phyloP scores from a whole-genome alignment of 176 grass and related monocot species.

The Puccinellia tenuiflora region DNA sequence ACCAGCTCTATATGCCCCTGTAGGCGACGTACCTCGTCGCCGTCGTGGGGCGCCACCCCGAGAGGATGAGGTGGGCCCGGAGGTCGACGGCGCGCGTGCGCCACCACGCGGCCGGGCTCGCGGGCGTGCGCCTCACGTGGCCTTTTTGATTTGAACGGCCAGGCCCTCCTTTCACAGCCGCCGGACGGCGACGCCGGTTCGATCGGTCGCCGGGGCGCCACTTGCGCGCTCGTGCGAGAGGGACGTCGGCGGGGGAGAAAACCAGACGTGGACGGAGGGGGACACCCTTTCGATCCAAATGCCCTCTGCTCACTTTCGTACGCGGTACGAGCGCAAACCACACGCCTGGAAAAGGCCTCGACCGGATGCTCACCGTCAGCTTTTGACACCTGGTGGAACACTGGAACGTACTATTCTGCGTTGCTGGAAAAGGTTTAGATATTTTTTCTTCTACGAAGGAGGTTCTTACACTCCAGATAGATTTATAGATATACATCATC shows the following conservation, averaged over 20 bases:
- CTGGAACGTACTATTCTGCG: no score
- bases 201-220: not conserved
- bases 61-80: not conserved
- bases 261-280: not conserved
- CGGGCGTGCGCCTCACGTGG: constrained; percentile 1
- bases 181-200: not conserved
- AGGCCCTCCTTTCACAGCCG: not conserved
- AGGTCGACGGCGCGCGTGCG: constrained; percentile 12
- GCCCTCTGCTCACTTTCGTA: not conserved
- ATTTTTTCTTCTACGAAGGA: not conserved
- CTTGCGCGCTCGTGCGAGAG: not conserved
- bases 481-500: not conserved
- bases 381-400: no score
- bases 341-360: not conserved
- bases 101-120: not conserved
- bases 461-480: not conserved
- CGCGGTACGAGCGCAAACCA: not conserved
- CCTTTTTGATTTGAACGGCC: not conserved
- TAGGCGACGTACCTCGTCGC: constrained; percentile 11
- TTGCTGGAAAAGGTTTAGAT: no score
- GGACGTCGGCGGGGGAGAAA: not conserved
- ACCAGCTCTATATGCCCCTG: not conserved
- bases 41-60: not conserved
- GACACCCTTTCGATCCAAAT: not conserved
- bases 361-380: no score